Percentiles rank a stretch among this genome's conserved stretches.
phyloP scores from a whole-genome alignment of 345 rosid species.

The Heritiera fomes region DNA sequence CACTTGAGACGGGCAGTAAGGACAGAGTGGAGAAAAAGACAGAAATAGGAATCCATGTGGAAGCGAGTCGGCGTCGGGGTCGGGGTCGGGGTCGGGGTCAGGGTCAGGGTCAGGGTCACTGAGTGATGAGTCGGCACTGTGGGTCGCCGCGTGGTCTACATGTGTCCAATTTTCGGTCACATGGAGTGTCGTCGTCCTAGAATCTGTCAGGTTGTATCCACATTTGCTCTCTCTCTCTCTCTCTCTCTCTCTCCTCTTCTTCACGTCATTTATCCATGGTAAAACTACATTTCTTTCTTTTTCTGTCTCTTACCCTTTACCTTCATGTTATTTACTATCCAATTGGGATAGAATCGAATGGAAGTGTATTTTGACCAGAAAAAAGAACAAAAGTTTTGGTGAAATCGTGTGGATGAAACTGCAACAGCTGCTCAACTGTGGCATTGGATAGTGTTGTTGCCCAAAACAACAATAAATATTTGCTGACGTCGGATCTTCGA shows the following conservation, averaged over 20 bases:
- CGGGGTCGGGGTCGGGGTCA: too few species aligned
- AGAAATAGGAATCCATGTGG: slow-evolving; percentile 16
- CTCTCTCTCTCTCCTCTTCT: too few species aligned
- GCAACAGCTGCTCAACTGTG: background rate
- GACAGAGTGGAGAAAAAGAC: background rate
- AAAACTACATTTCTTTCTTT: too few species aligned
- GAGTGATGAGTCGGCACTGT: slow-evolving; percentile 31
- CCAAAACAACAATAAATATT: too few species aligned
- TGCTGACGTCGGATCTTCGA: too few species aligned
- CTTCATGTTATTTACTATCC: too few species aligned
- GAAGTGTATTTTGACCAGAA: background rate
- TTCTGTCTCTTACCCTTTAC: too few species aligned
- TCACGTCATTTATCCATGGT: background rate
- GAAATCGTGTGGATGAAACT: slow-evolving; percentile 17
- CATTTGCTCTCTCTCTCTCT: background rate
- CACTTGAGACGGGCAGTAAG: background rate
- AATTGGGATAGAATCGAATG: too few species aligned
- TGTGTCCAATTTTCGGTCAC: slow-evolving; percentile 27
- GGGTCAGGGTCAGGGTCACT: too few species aligned
- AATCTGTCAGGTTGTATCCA: background rate
- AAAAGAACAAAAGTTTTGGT: background rate
- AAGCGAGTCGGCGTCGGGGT: background rate
- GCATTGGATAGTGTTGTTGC: slow-evolving; percentile 3
- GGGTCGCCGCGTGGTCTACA: slow-evolving; percentile 48
- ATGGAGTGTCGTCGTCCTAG: slow-evolving; percentile 14